Conservation (phyloP, 768 basidiomycete species). For the Tricholoma saponaceum region DNA sequence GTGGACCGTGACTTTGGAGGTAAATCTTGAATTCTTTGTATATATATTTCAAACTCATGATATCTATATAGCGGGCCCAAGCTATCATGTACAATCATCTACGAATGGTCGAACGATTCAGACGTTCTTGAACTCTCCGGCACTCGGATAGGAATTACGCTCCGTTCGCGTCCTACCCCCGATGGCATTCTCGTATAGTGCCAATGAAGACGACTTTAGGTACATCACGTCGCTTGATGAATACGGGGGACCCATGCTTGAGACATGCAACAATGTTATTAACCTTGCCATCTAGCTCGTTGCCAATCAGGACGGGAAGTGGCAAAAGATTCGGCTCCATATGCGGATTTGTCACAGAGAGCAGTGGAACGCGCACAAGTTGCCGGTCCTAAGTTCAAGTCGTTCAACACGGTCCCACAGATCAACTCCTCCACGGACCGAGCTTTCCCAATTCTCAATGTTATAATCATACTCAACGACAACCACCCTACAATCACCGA, state of each 20-base stretch:
- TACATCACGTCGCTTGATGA: too few relatives aligned
- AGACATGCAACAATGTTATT: too few relatives aligned
- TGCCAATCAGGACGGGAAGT: too few relatives aligned
- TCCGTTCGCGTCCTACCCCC: too few relatives aligned
- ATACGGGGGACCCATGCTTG: too few relatives aligned
- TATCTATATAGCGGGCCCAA: background rate
- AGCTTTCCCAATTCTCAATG: slow-evolving; percentile 14
- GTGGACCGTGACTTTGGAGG: background rate
- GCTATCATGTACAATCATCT: background rate
- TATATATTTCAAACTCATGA: background rate
- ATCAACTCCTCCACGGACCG: slow-evolving; percentile 6
- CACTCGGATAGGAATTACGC: background rate
- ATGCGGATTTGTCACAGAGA: too few relatives aligned
- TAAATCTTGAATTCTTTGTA: background rate
- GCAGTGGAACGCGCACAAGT: too few relatives aligned
- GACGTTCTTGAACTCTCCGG: too few relatives aligned
- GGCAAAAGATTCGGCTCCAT: too few relatives aligned
- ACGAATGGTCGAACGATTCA: background rate
- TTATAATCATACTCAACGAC: slow-evolving; percentile 13
- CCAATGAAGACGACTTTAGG: background rate
- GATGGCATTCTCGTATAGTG: background rate
- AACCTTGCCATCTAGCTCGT: too few relatives aligned
- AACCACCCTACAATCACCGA: slow-evolving; percentile 17
- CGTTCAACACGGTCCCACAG: slow-evolving; percentile 21
- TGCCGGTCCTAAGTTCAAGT: too few relatives aligned